phyloP scores from a whole-genome alignment of 2,329 filamentous ascomycete genomes.

The Colletotrichum tamarilloi region DNA sequence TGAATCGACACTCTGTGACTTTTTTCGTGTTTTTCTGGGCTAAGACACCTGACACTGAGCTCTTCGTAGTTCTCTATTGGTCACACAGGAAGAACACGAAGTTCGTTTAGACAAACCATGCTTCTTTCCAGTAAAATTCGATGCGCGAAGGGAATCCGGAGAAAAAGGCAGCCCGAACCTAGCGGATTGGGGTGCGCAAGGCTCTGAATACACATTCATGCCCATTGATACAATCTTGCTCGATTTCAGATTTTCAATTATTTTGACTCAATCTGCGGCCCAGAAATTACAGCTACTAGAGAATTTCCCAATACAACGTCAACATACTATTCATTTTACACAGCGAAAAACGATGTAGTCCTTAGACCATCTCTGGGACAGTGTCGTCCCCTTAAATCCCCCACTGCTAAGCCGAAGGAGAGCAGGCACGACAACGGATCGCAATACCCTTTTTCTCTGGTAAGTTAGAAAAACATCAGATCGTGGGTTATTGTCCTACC shows the following conservation, averaged over 20 bases:
- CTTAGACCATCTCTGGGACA: not conserved
- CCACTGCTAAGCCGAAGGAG: not conserved
- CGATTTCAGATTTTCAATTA: not conserved
- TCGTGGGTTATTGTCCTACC: not conserved
- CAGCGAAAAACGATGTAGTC: not conserved
- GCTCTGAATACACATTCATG: not conserved
- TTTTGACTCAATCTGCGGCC: too few species aligned
- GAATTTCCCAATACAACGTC: not conserved
- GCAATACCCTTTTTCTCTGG: constrained; percentile 6
- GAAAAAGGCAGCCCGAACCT: not conserved
- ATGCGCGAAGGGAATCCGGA: too few species aligned
- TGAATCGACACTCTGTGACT: too few species aligned
- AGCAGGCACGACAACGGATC: constrained; percentile 19
- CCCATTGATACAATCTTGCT: not conserved
- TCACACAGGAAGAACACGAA: not conserved
- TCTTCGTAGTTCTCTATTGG: not conserved
- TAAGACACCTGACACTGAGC: not conserved
- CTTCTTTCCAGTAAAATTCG: not conserved
- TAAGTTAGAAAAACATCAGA: not conserved
- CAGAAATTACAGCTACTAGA: not conserved
- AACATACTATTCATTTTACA: not conserved
- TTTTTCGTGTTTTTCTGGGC: not conserved
- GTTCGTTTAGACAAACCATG: not conserved
- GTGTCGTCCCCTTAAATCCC: not conserved
- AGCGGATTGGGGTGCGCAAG: not conserved